Evolutionary conservation across 495 filamentous ascomycete genomes (phyloP), one percentile per base, ranked within the genome.

Genomic region (Aspergillus wentii): DNA sequence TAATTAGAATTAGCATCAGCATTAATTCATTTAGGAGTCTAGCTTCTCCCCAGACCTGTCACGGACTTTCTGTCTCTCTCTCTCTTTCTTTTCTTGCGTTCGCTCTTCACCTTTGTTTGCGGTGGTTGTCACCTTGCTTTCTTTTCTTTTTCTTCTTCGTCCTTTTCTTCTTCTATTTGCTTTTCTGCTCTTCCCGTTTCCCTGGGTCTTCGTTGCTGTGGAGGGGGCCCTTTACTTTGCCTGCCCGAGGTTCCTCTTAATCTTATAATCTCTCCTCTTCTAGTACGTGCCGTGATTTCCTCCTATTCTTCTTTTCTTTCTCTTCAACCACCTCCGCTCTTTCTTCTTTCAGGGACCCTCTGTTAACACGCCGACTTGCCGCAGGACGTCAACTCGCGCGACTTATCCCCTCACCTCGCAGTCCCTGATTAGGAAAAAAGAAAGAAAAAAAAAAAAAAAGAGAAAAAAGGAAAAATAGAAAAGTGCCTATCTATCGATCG

Each of bases 371-470:
- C 43, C 43, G 44, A 30, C 39, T 42, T 41, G 46, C 39, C 51
- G 51, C 51, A 43, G 51, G 41, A 26, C 51, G 51, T 39, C 51
- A 48, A 31, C 26, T 45, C 38, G 34, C 37, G 35, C 51, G 44
- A 54, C 33, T 43, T 28, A 35, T 18, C 17, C 8, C 35, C n/a
- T 16, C 35, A 17, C n/a, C n/a, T n/a, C n/a, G n/a, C n/a, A n/a
- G n/a, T n/a, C n/a, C n/a, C n/a, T n/a, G n/a, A n/a, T n/a, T n/a
- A n/a, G n/a, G n/a, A n/a, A n/a, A n/a, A n/a, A n/a, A n/a, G n/a
- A n/a, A n/a, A n/a, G n/a, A n/a, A n/a, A 41, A 34, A 1, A 13
- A 30, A 35, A 35, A 43, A 21, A 30, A 39, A 48, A 38, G 28
- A 36, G 29, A 40, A 35, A 23, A 30, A 15, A 43, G 17, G 15